Evolutionary conservation across 129 eudicot genomes (phyloP), one percentile per base, ranked within the genome.

Genomic region (Arctium minus): DNA sequence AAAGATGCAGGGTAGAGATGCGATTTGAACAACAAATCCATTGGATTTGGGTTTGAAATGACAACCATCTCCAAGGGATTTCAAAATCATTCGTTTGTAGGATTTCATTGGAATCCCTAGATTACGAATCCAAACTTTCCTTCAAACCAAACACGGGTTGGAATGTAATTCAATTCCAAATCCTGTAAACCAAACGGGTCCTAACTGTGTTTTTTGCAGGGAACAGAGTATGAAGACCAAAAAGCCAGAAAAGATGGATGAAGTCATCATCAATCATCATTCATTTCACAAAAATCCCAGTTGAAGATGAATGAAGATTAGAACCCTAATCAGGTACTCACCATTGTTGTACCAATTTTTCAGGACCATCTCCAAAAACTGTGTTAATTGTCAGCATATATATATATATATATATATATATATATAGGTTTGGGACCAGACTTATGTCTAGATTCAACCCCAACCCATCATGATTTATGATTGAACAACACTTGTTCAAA

Each of bases 391-490:
- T 74, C 78, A 74, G 62, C 78, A 72, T 56, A 46, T 46, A 42
- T 42, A 67, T 27, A 67, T 39, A 15, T 74, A 74, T 33, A 72
- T 56, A 46, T 46, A 42, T 42, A 67, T 27, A 27, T 42, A 67
- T 27, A 27, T 39, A 15, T 74, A 74, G 78, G 79, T 44, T 46
- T 75, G 79, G 79, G 67, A 75, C 65, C 64, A 44, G 67, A 27
- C 10, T 74, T 27, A 46, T 39, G 33, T 42, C 67, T 75, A 75
- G 68, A 75, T 75, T 75, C 68, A 75, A 44, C 79, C 68, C 40
- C 77, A 39, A 73, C 77, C 70, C 12, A 75, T 75, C 50, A 40
- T 74, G 35, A 37, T 73, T 73, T 39, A 38, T 39, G 79, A 46
- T 75, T 75, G 39, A 75, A 75, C 38, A n/a, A 75, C 29, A 40